These are phyloP conservation scores for Aegilops bicornis DNA, from an alignment of 176 grass and related monocot genomes.

Conservation along the genomic window DNA sequence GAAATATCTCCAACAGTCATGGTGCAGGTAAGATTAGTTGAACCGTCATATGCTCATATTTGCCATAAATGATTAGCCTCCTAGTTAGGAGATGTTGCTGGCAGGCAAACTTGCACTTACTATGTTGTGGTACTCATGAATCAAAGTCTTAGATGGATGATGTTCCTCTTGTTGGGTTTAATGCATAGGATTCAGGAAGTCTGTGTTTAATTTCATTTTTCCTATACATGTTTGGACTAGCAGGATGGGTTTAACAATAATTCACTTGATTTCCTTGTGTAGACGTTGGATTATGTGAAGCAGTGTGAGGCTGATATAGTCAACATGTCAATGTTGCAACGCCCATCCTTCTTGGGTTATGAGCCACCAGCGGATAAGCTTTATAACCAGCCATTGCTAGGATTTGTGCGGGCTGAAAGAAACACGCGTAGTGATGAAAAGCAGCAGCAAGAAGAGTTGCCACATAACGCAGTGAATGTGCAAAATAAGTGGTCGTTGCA, in stretches of 20 bases:
- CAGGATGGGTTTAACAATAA: no score
- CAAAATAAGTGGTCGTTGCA: constrained; percentile 14
- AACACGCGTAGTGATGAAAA: not conserved
- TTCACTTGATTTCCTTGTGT: not conserved
- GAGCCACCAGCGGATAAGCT: constrained; percentile 79
- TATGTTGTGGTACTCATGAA: not conserved
- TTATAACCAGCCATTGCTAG: constrained; percentile 70
- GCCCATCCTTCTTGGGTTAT: constrained; percentile 44
- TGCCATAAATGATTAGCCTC: not conserved
- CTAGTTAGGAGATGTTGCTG: no score
- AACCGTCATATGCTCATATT: not conserved
- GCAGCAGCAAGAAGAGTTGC: no score
- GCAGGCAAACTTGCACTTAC: no score
- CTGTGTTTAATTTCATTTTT: no score
- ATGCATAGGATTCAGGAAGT: no score
- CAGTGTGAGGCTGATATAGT: constrained; percentile 83
- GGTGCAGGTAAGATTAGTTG: constrained; percentile 61
- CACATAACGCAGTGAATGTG: not conserved
- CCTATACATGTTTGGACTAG: no score
- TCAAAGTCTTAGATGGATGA: no score
- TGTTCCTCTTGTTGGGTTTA: no score
- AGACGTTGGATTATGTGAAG: constrained; percentile 79
- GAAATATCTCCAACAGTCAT: constrained; percentile 69
- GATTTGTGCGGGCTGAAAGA: constrained; percentile 63
- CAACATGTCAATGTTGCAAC: constrained; percentile 69